Conservation (phyloP, 208 protist genomes). For the Wallacemonas sp. region DNA sequence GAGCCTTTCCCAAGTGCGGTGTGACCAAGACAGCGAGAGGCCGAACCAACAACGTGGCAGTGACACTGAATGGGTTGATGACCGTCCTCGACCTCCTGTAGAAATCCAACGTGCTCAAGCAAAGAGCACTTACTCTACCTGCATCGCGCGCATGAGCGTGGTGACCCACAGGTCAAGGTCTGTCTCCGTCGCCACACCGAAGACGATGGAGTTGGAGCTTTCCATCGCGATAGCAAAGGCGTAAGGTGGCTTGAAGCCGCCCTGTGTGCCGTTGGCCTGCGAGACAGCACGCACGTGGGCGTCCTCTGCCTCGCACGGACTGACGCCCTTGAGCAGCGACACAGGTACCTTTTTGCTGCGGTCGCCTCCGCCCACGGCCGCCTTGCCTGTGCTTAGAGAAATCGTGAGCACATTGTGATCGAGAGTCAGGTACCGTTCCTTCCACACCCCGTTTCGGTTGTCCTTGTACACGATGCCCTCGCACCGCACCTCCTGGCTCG, state of each 20-base stretch:
- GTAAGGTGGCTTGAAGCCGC: conserved; percentile 37
- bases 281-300: conserved; percentile 27
- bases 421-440: conserved; percentile 74
- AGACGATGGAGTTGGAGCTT: conserved; percentile 73
- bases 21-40: too few species aligned
- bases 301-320: conserved; percentile 44
- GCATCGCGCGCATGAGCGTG: conserved; percentile 48
- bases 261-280: neutral
- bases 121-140: conserved; percentile 51
- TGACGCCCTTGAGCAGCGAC: conserved; percentile 62
- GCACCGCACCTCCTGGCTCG: conserved; percentile 30
- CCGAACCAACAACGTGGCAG: too few species aligned
- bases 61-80: too few species aligned
- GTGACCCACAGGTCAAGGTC: conserved; percentile 75
- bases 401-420: conserved; percentile 71
- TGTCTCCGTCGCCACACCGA: conserved; percentile 51
- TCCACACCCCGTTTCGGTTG: conserved; percentile 69
- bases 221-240: conserved; percentile 62
- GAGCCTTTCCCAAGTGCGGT: too few species aligned
- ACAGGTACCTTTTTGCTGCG: conserved; percentile 73
- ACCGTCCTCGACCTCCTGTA: too few species aligned
- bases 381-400: conserved; percentile 59
- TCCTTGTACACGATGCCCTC: conserved; percentile 86
- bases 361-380: conserved; percentile 43
- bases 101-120: neutral